These are phyloP conservation scores for Physaria fendleri DNA, from an alignment of 345 rosid species.

Conservation along the genomic window DNA sequence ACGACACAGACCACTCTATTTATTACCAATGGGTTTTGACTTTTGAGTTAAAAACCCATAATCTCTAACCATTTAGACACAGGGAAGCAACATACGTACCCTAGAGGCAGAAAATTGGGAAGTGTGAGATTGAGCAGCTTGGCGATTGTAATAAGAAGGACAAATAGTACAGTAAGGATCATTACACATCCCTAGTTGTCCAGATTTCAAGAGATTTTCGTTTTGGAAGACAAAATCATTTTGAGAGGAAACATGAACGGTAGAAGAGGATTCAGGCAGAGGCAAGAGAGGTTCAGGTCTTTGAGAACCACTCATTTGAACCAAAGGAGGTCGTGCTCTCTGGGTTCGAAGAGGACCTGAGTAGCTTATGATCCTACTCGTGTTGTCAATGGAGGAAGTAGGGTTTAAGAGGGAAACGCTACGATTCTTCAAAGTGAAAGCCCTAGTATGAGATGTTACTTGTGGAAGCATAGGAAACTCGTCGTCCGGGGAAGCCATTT, in stretches of 20 bases:
- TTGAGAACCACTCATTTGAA: constrained; percentile 68
- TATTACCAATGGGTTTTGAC: too few species aligned
- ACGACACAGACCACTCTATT: too few species aligned
- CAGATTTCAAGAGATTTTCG: constrained; percentile 68
- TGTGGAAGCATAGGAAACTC: constrained; percentile 15
- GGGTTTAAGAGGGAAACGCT: constrained; percentile 62
- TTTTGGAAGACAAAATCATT: constrained; percentile 42
- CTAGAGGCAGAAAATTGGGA: constrained; percentile 40
- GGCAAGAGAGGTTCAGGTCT: constrained; percentile 29
- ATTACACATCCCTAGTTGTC: constrained; percentile 74
- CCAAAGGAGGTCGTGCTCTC: constrained; percentile 36
- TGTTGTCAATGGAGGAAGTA: constrained; percentile 31
- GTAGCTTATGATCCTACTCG: constrained; percentile 42
- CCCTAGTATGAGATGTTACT: constrained; percentile 21
- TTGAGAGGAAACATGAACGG: constrained; percentile 7
- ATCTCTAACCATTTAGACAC: too few species aligned
- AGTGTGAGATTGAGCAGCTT: constrained; percentile 29
- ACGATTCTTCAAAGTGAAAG: constrained; percentile 36
- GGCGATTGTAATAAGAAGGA: constrained; percentile 51
- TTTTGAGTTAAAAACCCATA: too few species aligned
- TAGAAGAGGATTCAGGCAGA: constrained; percentile 9
- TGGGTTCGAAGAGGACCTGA: constrained; percentile 78
- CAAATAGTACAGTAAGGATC: constrained; percentile 92
- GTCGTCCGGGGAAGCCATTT: constrained; percentile 4
- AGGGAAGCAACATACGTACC: constrained; percentile 27